Percentiles rank a stretch among this genome's conserved stretches.
Conservation (phyloP, 345 rosid species). For the Citrus medica region DNA sequence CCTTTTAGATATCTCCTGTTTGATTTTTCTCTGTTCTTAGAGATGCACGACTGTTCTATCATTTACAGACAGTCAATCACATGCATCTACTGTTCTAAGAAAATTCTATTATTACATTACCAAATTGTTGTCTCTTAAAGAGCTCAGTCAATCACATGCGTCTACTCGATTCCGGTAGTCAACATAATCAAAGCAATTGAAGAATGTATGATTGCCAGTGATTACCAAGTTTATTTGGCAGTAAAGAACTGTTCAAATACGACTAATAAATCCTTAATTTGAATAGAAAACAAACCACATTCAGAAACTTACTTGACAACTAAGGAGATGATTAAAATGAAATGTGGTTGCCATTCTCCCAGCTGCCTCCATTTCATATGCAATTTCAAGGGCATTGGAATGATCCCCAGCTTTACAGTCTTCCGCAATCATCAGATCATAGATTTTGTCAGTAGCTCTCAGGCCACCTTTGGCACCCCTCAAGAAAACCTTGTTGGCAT, state of each 20-base stretch:
- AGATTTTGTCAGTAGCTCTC: slow-evolving; percentile 76
- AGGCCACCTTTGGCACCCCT: slow-evolving; percentile 81
- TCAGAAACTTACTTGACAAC: slow-evolving; percentile 70
- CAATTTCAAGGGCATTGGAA: slow-evolving; percentile 87
- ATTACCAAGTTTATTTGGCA: background rate
- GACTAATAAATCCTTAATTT: background rate
- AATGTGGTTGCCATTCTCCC: slow-evolving; percentile 92
- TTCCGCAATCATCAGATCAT: slow-evolving; percentile 81
- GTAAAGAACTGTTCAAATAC: background rate
- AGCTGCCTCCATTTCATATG: slow-evolving; percentile 96
- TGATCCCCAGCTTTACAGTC: slow-evolving; percentile 95
- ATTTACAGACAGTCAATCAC: background rate
- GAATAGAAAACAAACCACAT: background rate
- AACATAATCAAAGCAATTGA: background rate
- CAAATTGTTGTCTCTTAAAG: background rate
- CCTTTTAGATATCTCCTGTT: background rate
- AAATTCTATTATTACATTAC: background rate
- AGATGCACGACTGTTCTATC: background rate
- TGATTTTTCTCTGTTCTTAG: slow-evolving; percentile 2
- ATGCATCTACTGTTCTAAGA: too few relatives aligned
- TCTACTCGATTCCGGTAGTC: background rate
- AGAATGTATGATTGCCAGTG: background rate
- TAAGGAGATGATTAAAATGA: slow-evolving; percentile 93
- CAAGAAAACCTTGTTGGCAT: slow-evolving; percentile 85
- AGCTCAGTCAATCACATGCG: background rate